Evolutionary conservation across 2,329 filamentous ascomycete species (phyloP), one percentile per base, ranked within the genome.

Genomic region (Aspergillus hiratsukae): DNA sequence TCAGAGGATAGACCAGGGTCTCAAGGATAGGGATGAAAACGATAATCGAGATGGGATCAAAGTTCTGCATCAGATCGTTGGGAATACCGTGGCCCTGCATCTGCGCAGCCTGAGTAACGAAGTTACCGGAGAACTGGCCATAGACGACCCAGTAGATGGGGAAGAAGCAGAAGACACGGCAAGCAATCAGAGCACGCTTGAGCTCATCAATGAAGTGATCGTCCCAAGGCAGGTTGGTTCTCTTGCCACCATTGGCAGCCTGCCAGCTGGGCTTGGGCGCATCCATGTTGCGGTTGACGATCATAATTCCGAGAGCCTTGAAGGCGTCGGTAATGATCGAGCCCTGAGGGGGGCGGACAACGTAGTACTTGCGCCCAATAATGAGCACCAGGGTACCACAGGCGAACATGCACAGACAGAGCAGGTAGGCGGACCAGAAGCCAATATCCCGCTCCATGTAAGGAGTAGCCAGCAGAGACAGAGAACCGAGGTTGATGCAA

Each of bases 1-100:
- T 80, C 19, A 79, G 68, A 0, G 89, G 89, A 73, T 91, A 92
- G 56, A 92, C 64, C 40, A 86, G n/a, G 28, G 78, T 79, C 67
- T 92, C 88, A 61, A 86, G 81, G 59, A 91, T 75, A 2, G 88
- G 88, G 50, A 91, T 87, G 72, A 91, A 83, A 67, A 92, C 84
- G 64, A 92, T 83, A 59, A 91, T 83, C 27, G 87, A 83, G 61
- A 92, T 83, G 5, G 89, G 87, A 71, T 91, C 87, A 43, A 92
- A 78, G 74, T 91, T 91, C 70, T 86, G 82, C 65, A 92, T 83
- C 56, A 91, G 76, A 68, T 92, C 89, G 77, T 92, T 92, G 66
- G 89, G 89, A 3, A 90, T 81, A 31, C 88, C 87, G 67, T 87
- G 79, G 2, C 87, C 82, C 53, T 81, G 65, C 87, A 84, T 83